phyloP scores from a whole-genome alignment of 305 asterid genomes.

The Fraxinus nigra region DNA sequence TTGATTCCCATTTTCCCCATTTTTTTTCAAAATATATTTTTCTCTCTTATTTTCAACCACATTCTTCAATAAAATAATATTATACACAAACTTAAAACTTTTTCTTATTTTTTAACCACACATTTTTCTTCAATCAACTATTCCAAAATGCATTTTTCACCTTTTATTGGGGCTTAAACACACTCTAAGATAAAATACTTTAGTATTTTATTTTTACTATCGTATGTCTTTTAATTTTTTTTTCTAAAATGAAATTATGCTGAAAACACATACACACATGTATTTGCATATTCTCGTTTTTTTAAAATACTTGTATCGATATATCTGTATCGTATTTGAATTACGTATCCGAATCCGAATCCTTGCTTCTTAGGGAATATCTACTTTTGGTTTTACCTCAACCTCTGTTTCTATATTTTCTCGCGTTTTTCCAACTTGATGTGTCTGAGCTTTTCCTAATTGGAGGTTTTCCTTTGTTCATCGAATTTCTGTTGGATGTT shows the following conservation, averaged over 20 bases:
- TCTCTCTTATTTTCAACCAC: not conserved
- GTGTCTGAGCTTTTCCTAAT: conserved; percentile 6
- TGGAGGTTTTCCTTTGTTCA: not conserved
- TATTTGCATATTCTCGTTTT: not conserved
- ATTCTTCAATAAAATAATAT: not conserved
- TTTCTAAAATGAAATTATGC: not conserved
- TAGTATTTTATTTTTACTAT: not conserved
- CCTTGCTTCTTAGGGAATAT: not conserved
- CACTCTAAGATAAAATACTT: not conserved
- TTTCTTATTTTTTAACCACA: no score
- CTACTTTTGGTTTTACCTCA: not conserved
- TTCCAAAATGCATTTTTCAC: not conserved
- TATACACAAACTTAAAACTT: not conserved
- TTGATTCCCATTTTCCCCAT: not conserved
- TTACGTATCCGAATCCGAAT: not conserved
- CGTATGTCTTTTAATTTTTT: not conserved
- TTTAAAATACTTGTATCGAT: not conserved
- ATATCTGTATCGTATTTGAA: not conserved
- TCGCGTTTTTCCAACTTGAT: conserved; percentile 1
- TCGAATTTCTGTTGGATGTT: conserved; percentile 24
- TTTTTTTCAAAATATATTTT: no score
- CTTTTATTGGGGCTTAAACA: not conserved
- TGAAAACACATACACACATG: not conserved
- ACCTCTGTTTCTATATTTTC: conserved; percentile 2
- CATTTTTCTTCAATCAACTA: not conserved